phyloP scores from a whole-genome alignment of 306 rosid genomes.

The Astragalus glycyphyllos region DNA sequence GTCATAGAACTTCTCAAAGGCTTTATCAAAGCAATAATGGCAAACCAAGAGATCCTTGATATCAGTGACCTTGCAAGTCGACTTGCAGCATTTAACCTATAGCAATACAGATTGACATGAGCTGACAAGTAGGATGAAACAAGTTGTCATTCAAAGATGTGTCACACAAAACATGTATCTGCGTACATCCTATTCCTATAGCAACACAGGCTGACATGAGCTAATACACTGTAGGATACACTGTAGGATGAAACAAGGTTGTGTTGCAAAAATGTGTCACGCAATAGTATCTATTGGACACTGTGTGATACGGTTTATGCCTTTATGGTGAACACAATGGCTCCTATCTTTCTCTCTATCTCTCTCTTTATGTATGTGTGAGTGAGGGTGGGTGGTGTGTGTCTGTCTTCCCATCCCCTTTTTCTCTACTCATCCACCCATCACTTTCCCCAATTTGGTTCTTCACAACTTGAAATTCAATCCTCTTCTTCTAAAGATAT shows the following conservation, averaged over 20 bases:
- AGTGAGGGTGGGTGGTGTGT: no score
- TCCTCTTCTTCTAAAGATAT: background rate
- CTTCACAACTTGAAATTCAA: no score
- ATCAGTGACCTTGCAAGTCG: slow-evolving; percentile 80
- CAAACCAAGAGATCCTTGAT: slow-evolving; percentile 82
- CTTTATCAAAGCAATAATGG: slow-evolving; percentile 82
- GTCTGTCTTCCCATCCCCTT: no score
- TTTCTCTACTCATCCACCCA: no score
- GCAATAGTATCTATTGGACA: no score
- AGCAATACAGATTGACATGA: slow-evolving; percentile 37
- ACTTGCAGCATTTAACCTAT: slow-evolving; percentile 89
- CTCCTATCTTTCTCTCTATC: no score
- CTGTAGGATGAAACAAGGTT: slow-evolving; percentile 3
- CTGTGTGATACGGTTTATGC: no score
- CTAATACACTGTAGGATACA: slow-evolving; percentile 11
- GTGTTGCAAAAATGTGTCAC: no score
- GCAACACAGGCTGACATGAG: slow-evolving; percentile 34
- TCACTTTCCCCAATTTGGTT: no score
- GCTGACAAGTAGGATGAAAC: slow-evolving; percentile 34
- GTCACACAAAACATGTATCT: slow-evolving; percentile 19
- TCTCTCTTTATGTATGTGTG: no score
- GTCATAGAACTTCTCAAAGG: slow-evolving; percentile 88
- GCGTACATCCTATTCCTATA: slow-evolving; percentile 56
- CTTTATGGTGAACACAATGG: no score
- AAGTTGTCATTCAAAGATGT: slow-evolving; percentile 7